These are phyloP conservation scores for Gryganskiella cystojenkinii DNA, from an alignment of 192 early-diverging fungal genomes.

Conservation along the genomic window DNA sequence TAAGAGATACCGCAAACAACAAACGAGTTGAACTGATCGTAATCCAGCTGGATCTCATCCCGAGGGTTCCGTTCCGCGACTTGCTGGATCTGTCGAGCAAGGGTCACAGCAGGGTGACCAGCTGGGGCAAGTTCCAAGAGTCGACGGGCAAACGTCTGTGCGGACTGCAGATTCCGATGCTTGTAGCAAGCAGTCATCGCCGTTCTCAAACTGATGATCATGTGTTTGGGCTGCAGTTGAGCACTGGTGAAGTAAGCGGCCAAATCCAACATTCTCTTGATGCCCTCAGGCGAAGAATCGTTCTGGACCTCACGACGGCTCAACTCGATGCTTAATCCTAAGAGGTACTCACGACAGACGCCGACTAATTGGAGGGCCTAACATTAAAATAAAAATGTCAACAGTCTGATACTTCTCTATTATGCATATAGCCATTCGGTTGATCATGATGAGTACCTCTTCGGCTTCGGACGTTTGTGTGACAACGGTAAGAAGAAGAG, in stretches of 20 bases:
- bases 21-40: constrained; percentile 97
- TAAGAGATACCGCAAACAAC: constrained; percentile 86
- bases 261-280: constrained; percentile 87
- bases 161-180: constrained; percentile 85
- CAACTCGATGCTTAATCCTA: constrained; percentile 88
- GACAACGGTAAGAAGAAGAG: constrained; percentile 80
- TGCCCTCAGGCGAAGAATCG: constrained; percentile 61
- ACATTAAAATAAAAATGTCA: no score
- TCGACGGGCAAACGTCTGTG: constrained; percentile 88
- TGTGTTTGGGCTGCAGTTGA: constrained; percentile 87
- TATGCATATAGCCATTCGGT: no score
- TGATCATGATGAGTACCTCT: constrained; percentile 70
- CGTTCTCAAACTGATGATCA: constrained; percentile 87
- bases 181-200: constrained; percentile 90
- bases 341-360: constrained; percentile 91
- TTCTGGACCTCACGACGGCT: constrained; percentile 71
- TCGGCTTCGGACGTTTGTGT: constrained; percentile 72
- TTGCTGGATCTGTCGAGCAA: constrained; percentile 83
- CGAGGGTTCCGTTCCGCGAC: constrained; percentile 81
- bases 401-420: no score
- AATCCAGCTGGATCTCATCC: constrained; percentile 86
- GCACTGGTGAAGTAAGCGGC: constrained; percentile 97
- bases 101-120: constrained; percentile 71
- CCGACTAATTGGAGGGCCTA: constrained; percentile 75
- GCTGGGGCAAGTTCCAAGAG: constrained; percentile 91